A percentile compares a stretch with the other conserved stretches of the same genome.
These are phyloP conservation scores for Skeletonema menzelii DNA, from an alignment of 108 stramenopile genomes.

Conservation along the genomic window DNA sequence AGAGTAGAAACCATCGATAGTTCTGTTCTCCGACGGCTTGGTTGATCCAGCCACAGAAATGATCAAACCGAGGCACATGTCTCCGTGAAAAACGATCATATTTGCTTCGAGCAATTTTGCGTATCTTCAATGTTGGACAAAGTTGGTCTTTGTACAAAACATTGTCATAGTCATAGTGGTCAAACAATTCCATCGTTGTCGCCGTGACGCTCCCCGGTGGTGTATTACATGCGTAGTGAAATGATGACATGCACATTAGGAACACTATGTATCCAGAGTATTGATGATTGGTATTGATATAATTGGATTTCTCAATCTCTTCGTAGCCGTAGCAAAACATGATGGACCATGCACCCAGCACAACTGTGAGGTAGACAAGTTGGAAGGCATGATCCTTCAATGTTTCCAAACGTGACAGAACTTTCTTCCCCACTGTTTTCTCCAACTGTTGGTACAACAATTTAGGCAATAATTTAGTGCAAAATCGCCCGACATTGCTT, in stretches of 20 bases:
- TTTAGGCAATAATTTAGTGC: slow-evolving; percentile 18
- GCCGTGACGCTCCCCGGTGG: slow-evolving; percentile 74
- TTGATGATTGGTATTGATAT: slow-evolving; percentile 61
- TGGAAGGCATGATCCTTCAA: slow-evolving; percentile 32
- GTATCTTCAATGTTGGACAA: slow-evolving; percentile 69
- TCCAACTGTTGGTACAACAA: slow-evolving; percentile 4
- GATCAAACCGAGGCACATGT: slow-evolving; percentile 84
- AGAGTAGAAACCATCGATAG: slow-evolving; percentile 86
- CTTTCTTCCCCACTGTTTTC: slow-evolving; percentile 15
- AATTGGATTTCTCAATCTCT: slow-evolving; percentile 50
- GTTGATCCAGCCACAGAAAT: slow-evolving; percentile 89
- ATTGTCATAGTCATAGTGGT: slow-evolving; percentile 85
- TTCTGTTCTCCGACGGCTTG: slow-evolving; percentile 90
- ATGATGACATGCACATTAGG: slow-evolving; percentile 64
- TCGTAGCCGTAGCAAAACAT: slow-evolving; percentile 74
- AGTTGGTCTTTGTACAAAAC: slow-evolving; percentile 61
- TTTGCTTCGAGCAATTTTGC: slow-evolving; percentile 76
- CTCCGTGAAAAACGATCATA: slow-evolving; percentile 74
- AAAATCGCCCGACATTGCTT: slow-evolving; percentile 20
- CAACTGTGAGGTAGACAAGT: slow-evolving; percentile 51
- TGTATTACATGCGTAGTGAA: slow-evolving; percentile 54
- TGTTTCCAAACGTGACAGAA: not conserved
- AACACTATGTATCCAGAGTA: slow-evolving; percentile 70
- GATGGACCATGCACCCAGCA: slow-evolving; percentile 75
- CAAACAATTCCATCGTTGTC: slow-evolving; percentile 57